Percentiles rank a stretch among this genome's conserved stretches.
phyloP scores from a whole-genome alignment of 495 filamentous ascomycete genomes.

The Daldinia vernicosa region DNA sequence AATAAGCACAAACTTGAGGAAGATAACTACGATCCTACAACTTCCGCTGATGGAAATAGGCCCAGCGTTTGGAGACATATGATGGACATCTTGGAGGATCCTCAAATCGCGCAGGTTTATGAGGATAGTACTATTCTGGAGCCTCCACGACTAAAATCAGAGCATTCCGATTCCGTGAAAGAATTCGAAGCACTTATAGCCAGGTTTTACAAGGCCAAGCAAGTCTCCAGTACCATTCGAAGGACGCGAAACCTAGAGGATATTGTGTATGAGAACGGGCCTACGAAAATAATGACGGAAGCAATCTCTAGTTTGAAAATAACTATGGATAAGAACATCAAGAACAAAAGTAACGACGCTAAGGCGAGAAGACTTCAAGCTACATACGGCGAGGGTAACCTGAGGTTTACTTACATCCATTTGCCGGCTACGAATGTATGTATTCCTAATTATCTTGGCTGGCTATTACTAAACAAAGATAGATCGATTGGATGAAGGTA shows the following conservation, averaged over 20 bases:
- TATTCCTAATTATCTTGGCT: background rate
- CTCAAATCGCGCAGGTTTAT: conserved; percentile 16
- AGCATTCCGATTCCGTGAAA: background rate
- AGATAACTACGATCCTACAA: background rate
- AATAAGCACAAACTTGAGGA: background rate
- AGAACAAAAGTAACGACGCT: background rate
- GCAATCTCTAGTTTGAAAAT: background rate
- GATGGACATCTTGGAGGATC: conserved; percentile 12
- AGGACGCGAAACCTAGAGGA: conserved; percentile 4
- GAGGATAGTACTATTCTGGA: conserved; percentile 1
- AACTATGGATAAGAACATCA: background rate
- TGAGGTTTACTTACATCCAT: conserved; percentile 15
- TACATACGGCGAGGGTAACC: background rate
- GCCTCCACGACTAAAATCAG: background rate
- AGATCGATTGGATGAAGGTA: conserved; percentile 32
- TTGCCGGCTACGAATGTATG: conserved; percentile 29
- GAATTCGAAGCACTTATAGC: conserved; percentile 9
- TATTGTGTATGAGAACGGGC: conserved; percentile 9
- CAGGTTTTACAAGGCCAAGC: conserved; percentile 13
- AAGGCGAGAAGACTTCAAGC: background rate
- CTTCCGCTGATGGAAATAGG: background rate
- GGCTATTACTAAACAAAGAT: conserved; percentile 1
- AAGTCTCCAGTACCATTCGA: conserved; percentile 8
- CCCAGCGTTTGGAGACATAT: background rate
- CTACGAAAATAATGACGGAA: conserved; percentile 1